Evolutionary conservation across 164 flowering plant species (phyloP).

Genomic region (Nymphaea thermarum): DNA sequence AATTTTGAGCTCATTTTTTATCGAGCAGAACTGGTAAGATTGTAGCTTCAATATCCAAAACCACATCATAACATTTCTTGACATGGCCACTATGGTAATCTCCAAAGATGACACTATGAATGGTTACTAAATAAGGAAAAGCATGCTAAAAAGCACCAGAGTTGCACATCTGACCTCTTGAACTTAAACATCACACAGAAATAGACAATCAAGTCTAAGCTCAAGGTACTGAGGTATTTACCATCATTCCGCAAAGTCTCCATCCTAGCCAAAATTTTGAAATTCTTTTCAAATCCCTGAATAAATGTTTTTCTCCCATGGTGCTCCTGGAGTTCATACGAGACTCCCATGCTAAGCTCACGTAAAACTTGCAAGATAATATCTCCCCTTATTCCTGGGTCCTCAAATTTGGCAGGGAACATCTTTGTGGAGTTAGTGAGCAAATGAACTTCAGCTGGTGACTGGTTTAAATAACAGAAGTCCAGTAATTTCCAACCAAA

Average conservation of each 20-base stretch:
- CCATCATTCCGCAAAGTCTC: slow-evolving; percentile 42
- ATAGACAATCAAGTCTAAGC: no score
- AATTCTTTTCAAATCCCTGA: slow-evolving; percentile 43
- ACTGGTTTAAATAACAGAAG: slow-evolving; percentile 53
- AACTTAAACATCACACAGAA: no score
- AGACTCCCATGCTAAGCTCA: slow-evolving; percentile 40
- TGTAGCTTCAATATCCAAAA: no score
- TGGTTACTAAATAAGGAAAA: no score
- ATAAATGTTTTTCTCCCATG: slow-evolving; percentile 46
- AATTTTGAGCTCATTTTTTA: no score
- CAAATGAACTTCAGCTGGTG: slow-evolving; percentile 29
- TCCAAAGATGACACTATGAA: no score
- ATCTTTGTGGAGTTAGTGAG: slow-evolving; percentile 49
- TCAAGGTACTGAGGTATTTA: slow-evolving; percentile 3
- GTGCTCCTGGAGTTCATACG: slow-evolving; percentile 16
- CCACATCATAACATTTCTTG: background rate
- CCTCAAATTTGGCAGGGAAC: slow-evolving; percentile 87
- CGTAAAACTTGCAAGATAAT: slow-evolving; percentile 65
- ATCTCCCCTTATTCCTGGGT: slow-evolving; percentile 80
- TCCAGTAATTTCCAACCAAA: slow-evolving; percentile 81
- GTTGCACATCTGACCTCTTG: no score
- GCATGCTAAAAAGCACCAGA: no score
- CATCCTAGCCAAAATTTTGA: slow-evolving; percentile 31
- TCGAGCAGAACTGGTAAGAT: no score
- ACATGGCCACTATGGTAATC: no score